Evolutionary conservation across 441 rosid species (phyloP).

Genomic region (Arabidopsis hybrid): DNA sequence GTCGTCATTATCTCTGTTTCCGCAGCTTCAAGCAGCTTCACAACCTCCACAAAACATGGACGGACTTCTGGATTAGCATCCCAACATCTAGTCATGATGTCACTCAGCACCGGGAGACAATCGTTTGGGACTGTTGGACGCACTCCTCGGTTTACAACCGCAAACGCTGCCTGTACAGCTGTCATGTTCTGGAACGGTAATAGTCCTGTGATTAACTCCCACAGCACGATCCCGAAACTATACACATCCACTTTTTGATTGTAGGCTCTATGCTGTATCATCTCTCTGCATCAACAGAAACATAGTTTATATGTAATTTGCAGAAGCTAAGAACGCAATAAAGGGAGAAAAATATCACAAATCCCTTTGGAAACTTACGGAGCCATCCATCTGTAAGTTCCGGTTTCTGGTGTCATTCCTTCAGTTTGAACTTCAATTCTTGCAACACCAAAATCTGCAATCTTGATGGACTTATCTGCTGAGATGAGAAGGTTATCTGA

Average conservation of each 20-base stretch:
- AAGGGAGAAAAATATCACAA: no score
- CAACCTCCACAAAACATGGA: constrained; percentile 81
- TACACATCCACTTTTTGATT: constrained; percentile 95
- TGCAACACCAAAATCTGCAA: constrained; percentile 98
- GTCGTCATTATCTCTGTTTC: constrained; percentile 85
- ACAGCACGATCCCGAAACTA: constrained; percentile 93
- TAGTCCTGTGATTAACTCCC: constrained; percentile 93
- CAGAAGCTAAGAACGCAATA: background rate
- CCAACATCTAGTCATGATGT: constrained; percentile 96
- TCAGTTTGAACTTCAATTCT: constrained; percentile 96
- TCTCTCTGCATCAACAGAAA: constrained; percentile 68
- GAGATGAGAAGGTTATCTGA: constrained; percentile 92
- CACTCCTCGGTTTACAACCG: constrained; percentile 94
- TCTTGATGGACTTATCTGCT: constrained; percentile 87
- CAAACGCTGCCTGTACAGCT: constrained; percentile 97
- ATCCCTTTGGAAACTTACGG: constrained; percentile 66
- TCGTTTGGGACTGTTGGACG: constrained; percentile 85
- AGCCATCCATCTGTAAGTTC: constrained; percentile 99
- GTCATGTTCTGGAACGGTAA: constrained; percentile 97
- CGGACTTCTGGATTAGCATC: constrained; percentile 89
- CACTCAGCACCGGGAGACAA: constrained; percentile 79
- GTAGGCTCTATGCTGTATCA: constrained; percentile 97
- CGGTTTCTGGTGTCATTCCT: constrained; percentile 99
- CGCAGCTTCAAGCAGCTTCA: constrained; percentile 83
- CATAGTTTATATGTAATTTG: background rate